Evolutionary conservation across 352 stramenopile species (phyloP), one percentile per base, ranked within the genome.

Genomic region (Globisporangium viniferum): DNA sequence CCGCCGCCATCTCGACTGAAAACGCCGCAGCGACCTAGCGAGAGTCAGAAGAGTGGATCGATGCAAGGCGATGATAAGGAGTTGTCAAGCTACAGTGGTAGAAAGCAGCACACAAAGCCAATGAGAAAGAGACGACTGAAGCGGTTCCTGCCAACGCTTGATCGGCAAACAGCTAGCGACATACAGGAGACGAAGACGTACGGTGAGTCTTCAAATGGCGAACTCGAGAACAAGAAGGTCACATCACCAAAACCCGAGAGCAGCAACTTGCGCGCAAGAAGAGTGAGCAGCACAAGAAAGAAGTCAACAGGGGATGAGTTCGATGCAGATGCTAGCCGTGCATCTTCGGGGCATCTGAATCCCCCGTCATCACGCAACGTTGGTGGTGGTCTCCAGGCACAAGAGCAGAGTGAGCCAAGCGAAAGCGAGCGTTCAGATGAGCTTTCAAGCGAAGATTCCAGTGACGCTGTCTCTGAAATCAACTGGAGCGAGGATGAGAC

Each of bases 111-210:
- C 39, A 29, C 48, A 66, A 36, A 7, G 33, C 10, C 56, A n/a
- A 5, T 31, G 10, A 61, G 56, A 27, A 59, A 39, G 61, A 48
- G 61, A 20, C 61, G 61, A 20, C 61, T 48, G n/a, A 66, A 66
- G 61, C 61, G 33, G 15, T 66, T 66, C 22, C 39, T 66, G 15
- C 61, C 64, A 5, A 64, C 44, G 2, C 64, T 69, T n/a, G 56
- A 53, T 12, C 56, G 44, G 15, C 24, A n/a, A 9, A 14, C 18
- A 31, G 54, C 22, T 5, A 5, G 29, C 29, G 54, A 22, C 1
- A 41, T 3, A 1, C 36, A 65, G n/a, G 12, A 27, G 39, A 41
- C 0, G 0, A 33, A 18, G 54, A 49, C 14, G 5, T 20, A 18
- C 14, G 41, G 48, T 1, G n/a, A 12, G 2, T 22, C 18, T 48